Percentiles rank a stretch among this genome's conserved stretches.
phyloP scores from a whole-genome alignment of 805 yeast species.

The Lachancea mirantina region DNA sequence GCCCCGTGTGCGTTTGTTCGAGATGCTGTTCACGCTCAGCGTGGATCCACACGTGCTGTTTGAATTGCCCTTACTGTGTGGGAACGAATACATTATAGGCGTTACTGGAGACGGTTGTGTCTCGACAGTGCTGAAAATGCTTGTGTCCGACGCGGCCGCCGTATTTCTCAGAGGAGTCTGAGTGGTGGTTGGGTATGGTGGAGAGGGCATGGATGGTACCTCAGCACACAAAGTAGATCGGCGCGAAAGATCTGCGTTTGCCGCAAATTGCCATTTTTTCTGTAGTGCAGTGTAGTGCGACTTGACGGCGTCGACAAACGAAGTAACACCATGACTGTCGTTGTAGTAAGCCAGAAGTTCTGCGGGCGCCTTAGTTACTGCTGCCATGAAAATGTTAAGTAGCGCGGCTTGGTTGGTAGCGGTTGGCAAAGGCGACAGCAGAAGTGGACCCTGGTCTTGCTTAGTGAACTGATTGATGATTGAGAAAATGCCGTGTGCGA shows the following conservation, averaged over 20 bases:
- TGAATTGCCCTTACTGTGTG: constrained; percentile 18
- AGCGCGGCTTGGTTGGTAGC: constrained; percentile 18
- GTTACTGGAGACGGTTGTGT: constrained; percentile 29
- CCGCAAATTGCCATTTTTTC: constrained; percentile 22
- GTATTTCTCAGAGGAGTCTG: constrained; percentile 30
- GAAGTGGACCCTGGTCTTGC: constrained; percentile 27
- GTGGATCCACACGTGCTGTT: constrained; percentile 25
- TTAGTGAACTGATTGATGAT: constrained; percentile 25
- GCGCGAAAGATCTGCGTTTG: constrained; percentile 21
- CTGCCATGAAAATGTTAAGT: constrained; percentile 21
- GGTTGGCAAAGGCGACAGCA: constrained; percentile 21
- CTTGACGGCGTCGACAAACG: constrained; percentile 20
- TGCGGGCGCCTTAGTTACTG: constrained; percentile 20
- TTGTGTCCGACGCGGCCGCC: constrained; percentile 28
- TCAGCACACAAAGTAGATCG: constrained; percentile 18
- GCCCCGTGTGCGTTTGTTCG: constrained; percentile 10
- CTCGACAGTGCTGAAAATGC: constrained; percentile 22
- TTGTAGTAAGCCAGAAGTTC: constrained; percentile 21
- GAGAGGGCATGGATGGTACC: constrained; percentile 23
- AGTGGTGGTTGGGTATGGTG: constrained; percentile 23
- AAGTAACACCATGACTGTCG: constrained; percentile 18
- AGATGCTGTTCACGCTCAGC: constrained; percentile 24
- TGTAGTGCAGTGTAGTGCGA: constrained; percentile 16
- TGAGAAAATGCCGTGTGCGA: constrained; percentile 27
- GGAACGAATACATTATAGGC: constrained; percentile 27